Percentiles rank a stretch among this genome's conserved stretches.
Conservation (phyloP, 2,329 filamentous ascomycete genomes). For the Colletotrichum endophyticum region DNA sequence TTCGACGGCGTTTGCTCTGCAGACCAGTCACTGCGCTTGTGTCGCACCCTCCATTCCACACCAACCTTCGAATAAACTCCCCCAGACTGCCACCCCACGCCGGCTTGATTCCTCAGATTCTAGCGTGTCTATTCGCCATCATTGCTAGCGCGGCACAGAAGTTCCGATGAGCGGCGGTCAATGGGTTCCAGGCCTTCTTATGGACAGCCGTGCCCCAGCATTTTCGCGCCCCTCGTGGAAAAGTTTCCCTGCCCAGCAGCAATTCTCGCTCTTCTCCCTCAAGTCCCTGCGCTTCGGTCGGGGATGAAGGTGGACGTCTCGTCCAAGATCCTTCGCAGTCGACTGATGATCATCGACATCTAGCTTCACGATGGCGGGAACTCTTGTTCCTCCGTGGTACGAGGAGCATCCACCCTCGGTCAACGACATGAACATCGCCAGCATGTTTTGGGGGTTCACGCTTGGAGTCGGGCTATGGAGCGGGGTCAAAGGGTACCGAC, state of each 20-base stretch:
- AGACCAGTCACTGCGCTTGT: not conserved
- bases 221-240: not conserved
- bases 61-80: not conserved
- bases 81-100: not conserved
- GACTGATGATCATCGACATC: not conserved
- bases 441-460: conserved; percentile 40
- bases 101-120: not conserved
- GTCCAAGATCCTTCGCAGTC: not conserved
- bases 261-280: not conserved
- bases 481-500: conserved; percentile 35
- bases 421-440: conserved; percentile 37
- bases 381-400: conserved; percentile 14
- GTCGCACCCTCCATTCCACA: not conserved
- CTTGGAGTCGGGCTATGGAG: conserved; percentile 39
- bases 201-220: not conserved
- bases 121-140: not conserved
- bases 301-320: not conserved
- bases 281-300: not conserved
- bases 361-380: not conserved
- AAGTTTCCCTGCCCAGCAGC: not conserved
- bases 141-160: not conserved
- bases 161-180: conserved; percentile 7
- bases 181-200: not conserved
- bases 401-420: conserved; percentile 12
- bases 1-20: not conserved